Evolutionary conservation across 257 asterid species (phyloP).

Genomic region (Phtheirospermum japonicum): DNA sequence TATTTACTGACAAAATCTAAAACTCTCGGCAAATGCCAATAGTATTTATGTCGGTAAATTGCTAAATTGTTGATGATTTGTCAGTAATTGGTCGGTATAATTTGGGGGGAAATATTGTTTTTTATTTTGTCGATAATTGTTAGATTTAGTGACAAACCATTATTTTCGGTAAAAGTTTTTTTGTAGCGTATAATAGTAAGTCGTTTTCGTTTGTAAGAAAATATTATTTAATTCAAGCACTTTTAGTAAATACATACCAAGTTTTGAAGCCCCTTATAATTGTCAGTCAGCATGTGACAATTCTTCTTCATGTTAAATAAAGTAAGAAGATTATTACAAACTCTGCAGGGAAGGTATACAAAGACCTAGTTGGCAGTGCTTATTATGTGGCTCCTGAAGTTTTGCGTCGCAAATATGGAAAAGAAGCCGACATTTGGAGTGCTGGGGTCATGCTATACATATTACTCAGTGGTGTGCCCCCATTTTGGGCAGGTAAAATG

Average conservation of each 20-base stretch:
- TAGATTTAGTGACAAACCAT: too few species aligned
- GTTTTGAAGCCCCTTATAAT: background rate
- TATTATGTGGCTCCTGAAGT: conserved; percentile 91
- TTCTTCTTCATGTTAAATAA: conserved; percentile 5
- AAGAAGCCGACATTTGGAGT: conserved; percentile 82
- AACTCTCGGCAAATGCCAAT: too few species aligned
- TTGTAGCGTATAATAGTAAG: too few species aligned
- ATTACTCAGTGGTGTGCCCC: conserved; percentile 84
- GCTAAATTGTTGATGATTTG: too few species aligned
- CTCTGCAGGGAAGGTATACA: conserved; percentile 61
- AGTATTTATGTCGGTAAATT: too few species aligned
- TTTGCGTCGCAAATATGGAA: conserved; percentile 63
- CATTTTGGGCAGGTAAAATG: conserved; percentile 78
- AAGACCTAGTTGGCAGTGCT: conserved; percentile 86
- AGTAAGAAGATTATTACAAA: background rate
- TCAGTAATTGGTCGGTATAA: too few species aligned
- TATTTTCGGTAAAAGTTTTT: too few species aligned
- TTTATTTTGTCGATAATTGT: too few species aligned
- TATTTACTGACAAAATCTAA: too few species aligned
- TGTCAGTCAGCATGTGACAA: background rate
- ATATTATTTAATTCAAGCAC: background rate
- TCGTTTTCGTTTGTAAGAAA: background rate
- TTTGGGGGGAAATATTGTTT: too few species aligned
- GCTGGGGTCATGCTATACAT: conserved; percentile 88
- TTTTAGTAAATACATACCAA: background rate